Base-by-base conservation (phyloP, 176 grass and related monocot species). In the Lolium rigidum region DNA sequence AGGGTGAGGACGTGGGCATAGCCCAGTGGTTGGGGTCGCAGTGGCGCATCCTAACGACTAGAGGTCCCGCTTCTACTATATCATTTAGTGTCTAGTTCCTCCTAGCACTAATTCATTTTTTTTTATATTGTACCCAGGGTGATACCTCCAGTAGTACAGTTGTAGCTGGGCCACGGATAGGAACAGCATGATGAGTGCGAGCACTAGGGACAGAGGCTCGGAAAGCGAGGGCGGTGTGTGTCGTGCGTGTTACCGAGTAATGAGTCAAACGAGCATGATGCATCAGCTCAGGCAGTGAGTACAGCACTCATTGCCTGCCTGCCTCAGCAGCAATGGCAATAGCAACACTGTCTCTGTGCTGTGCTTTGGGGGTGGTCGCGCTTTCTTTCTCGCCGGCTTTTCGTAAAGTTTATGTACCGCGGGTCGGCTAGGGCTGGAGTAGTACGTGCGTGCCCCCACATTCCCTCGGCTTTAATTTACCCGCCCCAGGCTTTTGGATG, bases 301-400 rank as follows among this genome's bases (percentile, higher is more conserved):
- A 43, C 41, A 43, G 6, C 7, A 77, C 89, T 88, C 76, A 87
- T 91, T 84, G 75, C 66, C 66, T 56, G 56, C 56, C 56, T 56
- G 56, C 56, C 56, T 59, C 56, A 62, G 59, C 12, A 11, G 21
- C 11, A 22, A 25, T 66, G 15, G 63, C 63, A 17, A 66, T 65
- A 11, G 87, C 76, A 50, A 62, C 52, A 56, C 52, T 56, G 16
- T 2, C 52, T 18, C 16, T 55, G 86, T 82, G 80, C 35, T 66
- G 63, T 66, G 63, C 63, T 66, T 35, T 66, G 4, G 62, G 60
- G 62, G 24, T 65, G 62, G 62, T 64, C 58, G 58, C 61, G 61
- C 61, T 63, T 91, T 76, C 85, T 91, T 88, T 91, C 76, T 44
- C 56, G 81, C 74, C 70, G 52, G 61, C 82, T 91, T 91, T 85